Percentiles rank a stretch among this genome's conserved stretches.
phyloP scores from a whole-genome alignment of 768 basidiomycete genomes.

The Leucogyrophana mollusca region DNA sequence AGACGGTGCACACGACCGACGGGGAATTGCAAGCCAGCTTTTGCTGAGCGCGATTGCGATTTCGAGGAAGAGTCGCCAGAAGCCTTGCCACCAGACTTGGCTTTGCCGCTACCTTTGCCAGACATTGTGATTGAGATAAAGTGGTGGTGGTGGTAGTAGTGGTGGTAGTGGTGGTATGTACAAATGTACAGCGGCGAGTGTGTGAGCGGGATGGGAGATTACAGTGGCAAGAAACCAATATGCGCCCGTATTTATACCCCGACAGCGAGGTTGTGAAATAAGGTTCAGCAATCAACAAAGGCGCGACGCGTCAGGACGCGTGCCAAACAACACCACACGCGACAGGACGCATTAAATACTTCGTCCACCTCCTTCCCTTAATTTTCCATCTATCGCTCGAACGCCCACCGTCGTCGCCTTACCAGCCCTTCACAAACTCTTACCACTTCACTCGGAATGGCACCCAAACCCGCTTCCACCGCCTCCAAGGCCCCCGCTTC shows the following conservation, averaged over 20 bases:
- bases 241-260: conserved; percentile 27
- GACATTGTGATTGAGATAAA: conserved; percentile 25
- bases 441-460: conserved; percentile 39
- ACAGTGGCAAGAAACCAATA: conserved; percentile 1
- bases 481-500: conserved; percentile 67
- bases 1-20: conserved; percentile 64
- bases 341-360: conserved; percentile 23
- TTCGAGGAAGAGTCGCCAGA: conserved; percentile 31
- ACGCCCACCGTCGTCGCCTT: conserved; percentile 5
- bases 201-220: conserved; percentile 9
- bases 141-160: background rate
- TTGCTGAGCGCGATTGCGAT: conserved; percentile 38
- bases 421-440: conserved; percentile 8
- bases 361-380: conserved; percentile 4
- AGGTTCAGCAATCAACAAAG: conserved; percentile 38
- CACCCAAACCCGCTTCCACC: conserved; percentile 77
- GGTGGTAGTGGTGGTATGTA: background rate
- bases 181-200: conserved; percentile 1
- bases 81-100: conserved; percentile 68
- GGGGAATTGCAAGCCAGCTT: conserved; percentile 45
- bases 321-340: conserved; percentile 39
- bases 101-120: conserved; percentile 50
- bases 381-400: conserved; percentile 13
- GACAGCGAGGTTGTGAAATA: conserved; percentile 20
- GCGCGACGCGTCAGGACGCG: conserved; percentile 29